A percentile compares a stretch with the other conserved stretches of the same genome.
Conservation (phyloP, 2,329 filamentous ascomycete genomes). For the Pseudocercospora eumusae region DNA sequence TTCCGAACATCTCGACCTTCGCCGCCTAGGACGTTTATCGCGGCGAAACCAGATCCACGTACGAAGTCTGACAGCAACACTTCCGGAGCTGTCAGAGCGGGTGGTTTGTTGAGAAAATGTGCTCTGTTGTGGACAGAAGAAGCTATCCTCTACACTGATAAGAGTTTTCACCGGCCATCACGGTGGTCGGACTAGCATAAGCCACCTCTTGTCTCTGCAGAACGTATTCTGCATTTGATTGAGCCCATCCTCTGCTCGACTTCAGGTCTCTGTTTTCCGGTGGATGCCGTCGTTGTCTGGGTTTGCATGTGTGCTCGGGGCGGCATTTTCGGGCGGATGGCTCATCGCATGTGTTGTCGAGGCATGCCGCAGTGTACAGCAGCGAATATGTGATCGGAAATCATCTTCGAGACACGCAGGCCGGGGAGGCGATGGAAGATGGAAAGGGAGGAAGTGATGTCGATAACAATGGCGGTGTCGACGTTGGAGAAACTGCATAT, state of each 20-base stretch:
- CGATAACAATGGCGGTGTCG: not conserved
- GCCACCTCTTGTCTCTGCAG: not conserved
- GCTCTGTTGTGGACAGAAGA: conserved; percentile 8
- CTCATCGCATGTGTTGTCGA: not conserved
- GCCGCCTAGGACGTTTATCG: not conserved
- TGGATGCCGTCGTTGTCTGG: not conserved
- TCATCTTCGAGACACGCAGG: not conserved
- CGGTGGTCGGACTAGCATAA: conserved; percentile 2
- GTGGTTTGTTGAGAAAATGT: not conserved
- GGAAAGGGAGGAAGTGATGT: not conserved
- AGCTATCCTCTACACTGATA: conserved; percentile 8
- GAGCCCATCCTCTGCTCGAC: not conserved
- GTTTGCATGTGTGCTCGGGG: not conserved
- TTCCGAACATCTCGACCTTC: conserved; percentile 18
- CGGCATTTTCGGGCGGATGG: not conserved
- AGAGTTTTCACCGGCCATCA: conserved; percentile 5
- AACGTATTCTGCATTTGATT: not conserved
- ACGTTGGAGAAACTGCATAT: not conserved
- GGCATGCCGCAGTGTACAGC: not conserved
- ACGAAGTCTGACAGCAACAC: conserved; percentile 10
- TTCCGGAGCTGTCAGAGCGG: conserved; percentile 15
- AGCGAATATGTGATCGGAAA: not conserved
- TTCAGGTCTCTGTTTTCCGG: not conserved
- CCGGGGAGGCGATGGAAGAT: not conserved
- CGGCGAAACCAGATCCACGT: not conserved